phyloP scores from a whole-genome alignment of 805 yeast genomes.

The Zygotorulaspora florentina region DNA sequence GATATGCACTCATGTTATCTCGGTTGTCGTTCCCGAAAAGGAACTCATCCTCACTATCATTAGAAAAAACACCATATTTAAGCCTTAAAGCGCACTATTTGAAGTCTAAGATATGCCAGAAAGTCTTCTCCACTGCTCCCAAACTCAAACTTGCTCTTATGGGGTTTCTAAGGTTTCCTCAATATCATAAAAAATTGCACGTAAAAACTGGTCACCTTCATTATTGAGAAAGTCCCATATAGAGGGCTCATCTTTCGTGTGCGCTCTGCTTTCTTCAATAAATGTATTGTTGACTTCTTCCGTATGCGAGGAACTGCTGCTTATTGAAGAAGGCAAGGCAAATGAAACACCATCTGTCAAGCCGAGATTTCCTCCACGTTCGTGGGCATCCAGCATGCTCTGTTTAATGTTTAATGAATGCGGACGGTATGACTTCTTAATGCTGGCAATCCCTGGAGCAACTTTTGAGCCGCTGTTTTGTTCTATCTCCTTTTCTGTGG shows the following conservation, averaged over 20 bases:
- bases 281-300: not conserved
- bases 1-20: too few relatives aligned
- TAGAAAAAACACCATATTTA: too few relatives aligned
- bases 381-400: not conserved
- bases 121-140: too few relatives aligned
- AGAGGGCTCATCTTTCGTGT: not conserved
- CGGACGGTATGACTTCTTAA: not conserved
- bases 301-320: slow-evolving; percentile 6
- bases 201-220: slow-evolving; percentile 31
- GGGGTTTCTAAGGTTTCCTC: slow-evolving; percentile 18
- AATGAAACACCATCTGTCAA: slow-evolving; percentile 11
- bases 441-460: not conserved
- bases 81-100: too few relatives aligned
- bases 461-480: slow-evolving; percentile 2
- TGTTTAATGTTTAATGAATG: not conserved
- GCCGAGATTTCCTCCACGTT: not conserved
- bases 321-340: slow-evolving; percentile 1
- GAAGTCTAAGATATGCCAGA: too few relatives aligned
- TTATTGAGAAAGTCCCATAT: slow-evolving; percentile 34
- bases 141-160: not conserved
- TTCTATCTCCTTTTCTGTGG: slow-evolving; percentile 1
- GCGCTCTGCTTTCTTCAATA: not conserved
- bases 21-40: too few relatives aligned
- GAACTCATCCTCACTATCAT: too few relatives aligned
- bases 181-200: slow-evolving; percentile 32